Base-by-base conservation (phyloP, 108 stramenopile species). In the Fistulifera solaris region DNA sequence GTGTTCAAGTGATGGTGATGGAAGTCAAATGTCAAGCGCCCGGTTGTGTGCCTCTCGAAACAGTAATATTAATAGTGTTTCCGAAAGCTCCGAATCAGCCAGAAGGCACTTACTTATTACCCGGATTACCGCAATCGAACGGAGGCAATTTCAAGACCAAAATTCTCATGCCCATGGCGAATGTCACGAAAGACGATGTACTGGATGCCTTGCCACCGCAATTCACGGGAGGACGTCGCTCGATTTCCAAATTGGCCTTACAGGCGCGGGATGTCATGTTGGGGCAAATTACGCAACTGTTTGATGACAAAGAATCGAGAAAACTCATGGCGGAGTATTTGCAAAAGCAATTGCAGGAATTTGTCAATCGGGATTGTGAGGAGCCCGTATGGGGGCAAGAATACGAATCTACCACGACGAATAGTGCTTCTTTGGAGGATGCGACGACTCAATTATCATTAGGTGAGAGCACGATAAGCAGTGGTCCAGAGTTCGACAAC, bases 1-100 rank as follows among this genome's bases (percentile, higher is more conserved):
- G 90, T 1, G 84, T 83, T 21, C 58, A 67, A 1, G 85, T 89
- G 15, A 85, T 93, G 87, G 87, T 79, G 26, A 93, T 93, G 92
- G 79, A 93, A 71, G 83, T 87, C 10, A 63, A 77, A 1, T 93
- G 92, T 62, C 66, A 71, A 41, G 73, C 76, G 21, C 85, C 84
- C 2, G 85, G 87, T 35, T 93, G 92, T 62, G 92, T 89, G 1
- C 92, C 92, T 25, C 39, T 93, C 38, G 92, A 93, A 60, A 93
- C 92, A 0, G 80, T 72, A 22, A 79, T 93, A 52, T 68, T 80
- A 13, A 70, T 93, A 41, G 80, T 93, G 11, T 93, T 93, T 78
- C 87, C 90, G 2, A 73, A 60, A 31, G 54, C 47, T 45, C 47
- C 42, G 8, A 35, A 35, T 6, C 42, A 54, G 21, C 50, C 10